Evolutionary conservation across 2,329 filamentous ascomycete genomes (phyloP).

Genomic region (Ascosphaera aggregata): DNA sequence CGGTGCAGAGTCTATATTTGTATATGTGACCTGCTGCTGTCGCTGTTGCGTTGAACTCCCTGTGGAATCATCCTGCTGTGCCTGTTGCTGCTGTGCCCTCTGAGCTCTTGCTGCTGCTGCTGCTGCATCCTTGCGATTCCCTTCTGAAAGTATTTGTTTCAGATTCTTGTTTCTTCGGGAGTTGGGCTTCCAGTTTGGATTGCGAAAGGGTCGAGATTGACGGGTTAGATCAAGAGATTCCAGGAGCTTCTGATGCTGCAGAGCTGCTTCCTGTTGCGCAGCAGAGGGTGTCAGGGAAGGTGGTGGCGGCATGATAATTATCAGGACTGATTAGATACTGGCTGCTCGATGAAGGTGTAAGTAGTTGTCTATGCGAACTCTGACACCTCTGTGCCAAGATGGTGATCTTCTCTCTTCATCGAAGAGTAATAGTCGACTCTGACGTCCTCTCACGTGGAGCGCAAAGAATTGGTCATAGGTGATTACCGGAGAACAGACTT

Average conservation of each 20-base stretch:
- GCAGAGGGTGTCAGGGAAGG: not conserved
- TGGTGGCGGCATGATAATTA: not conserved
- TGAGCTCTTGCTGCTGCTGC: constrained; percentile 19
- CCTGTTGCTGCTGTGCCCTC: constrained; percentile 16
- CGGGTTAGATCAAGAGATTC: constrained; percentile 80
- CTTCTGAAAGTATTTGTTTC: constrained; percentile 68
- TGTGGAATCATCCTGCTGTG: constrained; percentile 42
- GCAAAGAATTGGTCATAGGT: too few relatives aligned
- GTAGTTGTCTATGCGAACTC: too few relatives aligned
- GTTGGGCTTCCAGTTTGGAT: constrained; percentile 70
- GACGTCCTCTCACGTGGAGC: too few relatives aligned
- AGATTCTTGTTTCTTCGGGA: constrained; percentile 97
- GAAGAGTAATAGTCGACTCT: too few relatives aligned
- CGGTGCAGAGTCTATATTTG: constrained; percentile 87
- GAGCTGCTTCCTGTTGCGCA: not conserved
- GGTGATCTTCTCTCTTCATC: too few relatives aligned
- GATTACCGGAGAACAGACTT: too few relatives aligned
- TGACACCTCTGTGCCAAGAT: too few relatives aligned
- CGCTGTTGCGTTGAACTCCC: constrained; percentile 17
- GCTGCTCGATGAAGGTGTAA: too few relatives aligned
- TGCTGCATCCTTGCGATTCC: constrained; percentile 73
- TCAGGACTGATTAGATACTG: not conserved
- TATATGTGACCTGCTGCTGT: constrained; percentile 48
- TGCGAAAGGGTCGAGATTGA: constrained; percentile 74
- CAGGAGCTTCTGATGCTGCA: constrained; percentile 52